These are phyloP conservation scores for Myochromella boudieri DNA, from an alignment of 768 basidiomycete species.

Conservation along the genomic window DNA sequence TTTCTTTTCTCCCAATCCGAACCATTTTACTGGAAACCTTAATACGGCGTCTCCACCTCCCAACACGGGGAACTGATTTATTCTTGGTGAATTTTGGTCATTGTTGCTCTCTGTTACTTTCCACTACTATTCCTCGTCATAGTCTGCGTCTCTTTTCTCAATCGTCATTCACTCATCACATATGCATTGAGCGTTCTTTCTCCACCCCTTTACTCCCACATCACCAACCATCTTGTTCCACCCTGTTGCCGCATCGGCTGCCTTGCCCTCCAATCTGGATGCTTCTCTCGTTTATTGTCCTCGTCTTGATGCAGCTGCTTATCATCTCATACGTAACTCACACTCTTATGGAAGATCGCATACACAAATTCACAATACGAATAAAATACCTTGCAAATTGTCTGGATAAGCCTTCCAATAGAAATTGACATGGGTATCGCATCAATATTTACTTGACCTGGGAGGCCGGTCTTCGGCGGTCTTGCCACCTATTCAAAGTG, in stretches of 20 bases:
- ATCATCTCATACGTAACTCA: conserved; percentile 12
- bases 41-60: conserved; percentile 52
- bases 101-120: conserved; percentile 5
- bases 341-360: conserved; percentile 17
- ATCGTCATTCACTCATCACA: conserved; percentile 4
- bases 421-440: too few relatives aligned
- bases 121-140: not conserved
- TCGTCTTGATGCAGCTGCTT: conserved; percentile 16
- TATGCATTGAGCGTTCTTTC: conserved; percentile 7
- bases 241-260: not conserved
- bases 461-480: too few relatives aligned
- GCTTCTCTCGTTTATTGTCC: conserved; percentile 3
- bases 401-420: too few relatives aligned
- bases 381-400: too few relatives aligned
- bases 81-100: conserved; percentile 9
- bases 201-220: not conserved
- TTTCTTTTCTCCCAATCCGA: conserved; percentile 39
- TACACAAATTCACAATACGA: too few relatives aligned
- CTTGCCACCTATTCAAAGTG: too few relatives aligned
- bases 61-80: conserved; percentile 32
- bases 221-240: conserved; percentile 2
- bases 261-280: not conserved
- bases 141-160: not conserved
- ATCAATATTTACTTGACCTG: too few relatives aligned
- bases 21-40: conserved; percentile 45